Conservation (phyloP, 2,329 filamentous ascomycete genomes). For the Knufia fluminis region DNA sequence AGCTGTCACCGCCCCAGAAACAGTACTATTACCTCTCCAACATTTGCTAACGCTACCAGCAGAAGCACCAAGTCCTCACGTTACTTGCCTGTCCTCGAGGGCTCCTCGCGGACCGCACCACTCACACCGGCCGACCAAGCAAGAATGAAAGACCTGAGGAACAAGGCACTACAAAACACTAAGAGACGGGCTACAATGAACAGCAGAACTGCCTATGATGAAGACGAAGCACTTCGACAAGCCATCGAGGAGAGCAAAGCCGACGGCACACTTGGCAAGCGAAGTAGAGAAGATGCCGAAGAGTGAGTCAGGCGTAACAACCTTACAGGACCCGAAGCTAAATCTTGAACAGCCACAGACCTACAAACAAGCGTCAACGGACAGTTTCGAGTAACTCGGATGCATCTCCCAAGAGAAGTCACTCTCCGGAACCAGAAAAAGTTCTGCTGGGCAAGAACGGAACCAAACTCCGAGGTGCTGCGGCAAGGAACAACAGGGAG, state of each 20-base stretch:
- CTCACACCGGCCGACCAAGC: constrained; percentile 28
- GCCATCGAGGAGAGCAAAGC: constrained; percentile 91
- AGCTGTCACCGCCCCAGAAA: too few species aligned
- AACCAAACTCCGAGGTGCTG: constrained; percentile 53
- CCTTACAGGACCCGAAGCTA: constrained; percentile 10
- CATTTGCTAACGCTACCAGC: constrained; percentile 5
- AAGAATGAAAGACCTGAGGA: constrained; percentile 38
- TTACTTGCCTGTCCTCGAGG: constrained; percentile 52
- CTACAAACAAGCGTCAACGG: constrained; percentile 69
- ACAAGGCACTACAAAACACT: constrained; percentile 48
- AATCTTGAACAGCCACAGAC: constrained; percentile 51
- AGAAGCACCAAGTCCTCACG: constrained; percentile 52
- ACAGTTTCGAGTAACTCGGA: constrained; percentile 68
- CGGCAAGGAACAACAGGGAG: constrained; percentile 45
- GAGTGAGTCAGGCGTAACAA: constrained; percentile 55
- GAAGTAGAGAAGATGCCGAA: constrained; percentile 83
- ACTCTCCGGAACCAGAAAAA: constrained; percentile 22
- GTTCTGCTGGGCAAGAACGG: constrained; percentile 27
- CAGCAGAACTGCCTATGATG: constrained; percentile 89
- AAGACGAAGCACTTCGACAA: constrained; percentile 77
- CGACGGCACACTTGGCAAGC: constrained; percentile 60
- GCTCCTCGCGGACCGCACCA: constrained; percentile 36
- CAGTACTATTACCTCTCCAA: too few species aligned
- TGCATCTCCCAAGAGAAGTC: constrained; percentile 44
- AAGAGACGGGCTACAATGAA: constrained; percentile 97